Evolutionary conservation across 257 asterid species (phyloP), one percentile per base, ranked within the genome.

Genomic region (Plantago elongata): DNA sequence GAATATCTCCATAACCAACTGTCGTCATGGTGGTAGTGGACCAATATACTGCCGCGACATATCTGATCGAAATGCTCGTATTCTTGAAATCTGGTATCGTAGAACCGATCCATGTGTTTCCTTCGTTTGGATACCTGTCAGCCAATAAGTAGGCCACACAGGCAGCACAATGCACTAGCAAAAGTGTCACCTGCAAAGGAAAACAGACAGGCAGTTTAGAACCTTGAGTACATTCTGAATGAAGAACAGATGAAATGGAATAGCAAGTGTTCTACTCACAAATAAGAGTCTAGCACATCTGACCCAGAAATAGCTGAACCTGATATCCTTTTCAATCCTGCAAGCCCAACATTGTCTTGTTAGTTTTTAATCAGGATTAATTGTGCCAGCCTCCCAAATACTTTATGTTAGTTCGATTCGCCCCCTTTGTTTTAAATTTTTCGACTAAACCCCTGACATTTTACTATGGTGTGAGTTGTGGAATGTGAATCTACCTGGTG

Each of bases 291-390:
- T 79, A 1, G 90, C 88, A 73, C 95, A 92, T 77, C 98, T 77
- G 78, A 88, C 87, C 97, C 90, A 83, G 68, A 92, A 92, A 69
- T 92, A 92, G 85, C 78, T 92, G 72, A 88, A 86, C 63, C 98
- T 79, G 68, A 86, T 92, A 77, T 92, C 98, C 73, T 92, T 92
- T 72, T 92, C 97, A 8, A 92, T 85, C 86, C 97, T 90, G 85
- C 76, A 66, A 70, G 1, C 11, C 15, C 40, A 51, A 7, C 43
- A 47, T 15, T 34, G 27, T 2, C 7, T 60, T 11, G 62, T 60
- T 59, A 57, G 55, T 22, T 40, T 13, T 29, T 7, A n/a, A n/a
- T n/a, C n/a, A 34, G 40, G 40, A 34, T 34, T 1, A 34, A 34
- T 34, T 34, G 40, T 34, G 3, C 40, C 8, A 4, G 5, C 40